These are phyloP conservation scores for Cryptococcus depauperatus DNA, from an alignment of 1,284 basidiomycete genomes.

Conservation along the genomic window DNA sequence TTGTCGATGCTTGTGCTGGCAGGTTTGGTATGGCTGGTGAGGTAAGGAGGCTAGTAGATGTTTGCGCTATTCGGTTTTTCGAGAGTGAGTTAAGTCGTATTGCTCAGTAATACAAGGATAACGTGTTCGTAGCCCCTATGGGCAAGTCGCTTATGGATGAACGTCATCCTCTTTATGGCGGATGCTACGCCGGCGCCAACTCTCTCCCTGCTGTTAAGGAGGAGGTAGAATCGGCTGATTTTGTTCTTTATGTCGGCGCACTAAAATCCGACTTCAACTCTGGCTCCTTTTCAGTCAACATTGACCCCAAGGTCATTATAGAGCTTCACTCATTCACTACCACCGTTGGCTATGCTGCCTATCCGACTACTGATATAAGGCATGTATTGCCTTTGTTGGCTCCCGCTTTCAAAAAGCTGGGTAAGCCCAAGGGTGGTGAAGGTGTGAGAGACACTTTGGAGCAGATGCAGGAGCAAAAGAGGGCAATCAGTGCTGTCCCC, in stretches of 20 bases:
- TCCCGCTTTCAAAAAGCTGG: slow-evolving; percentile 34
- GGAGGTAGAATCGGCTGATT: slow-evolving; percentile 70
- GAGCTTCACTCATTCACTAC: slow-evolving; percentile 79
- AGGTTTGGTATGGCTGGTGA: slow-evolving; percentile 68
- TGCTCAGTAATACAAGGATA: background rate
- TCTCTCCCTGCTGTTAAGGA: slow-evolving; percentile 63
- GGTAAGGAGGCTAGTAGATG: slow-evolving; percentile 59
- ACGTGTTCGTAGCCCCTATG: slow-evolving; percentile 60
- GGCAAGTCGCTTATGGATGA: slow-evolving; percentile 78
- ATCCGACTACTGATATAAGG: slow-evolving; percentile 48
- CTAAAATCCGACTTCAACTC: slow-evolving; percentile 71
- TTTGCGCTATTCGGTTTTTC: slow-evolving; percentile 66
- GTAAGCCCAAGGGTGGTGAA: slow-evolving; percentile 18
- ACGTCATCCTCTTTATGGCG: slow-evolving; percentile 73
- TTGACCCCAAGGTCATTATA: slow-evolving; percentile 53
- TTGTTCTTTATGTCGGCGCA: slow-evolving; percentile 73
- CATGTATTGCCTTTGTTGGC: slow-evolving; percentile 45
- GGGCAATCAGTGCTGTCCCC: slow-evolving; percentile 22
- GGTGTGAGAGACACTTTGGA: slow-evolving; percentile 20
- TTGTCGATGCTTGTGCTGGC: slow-evolving; percentile 81
- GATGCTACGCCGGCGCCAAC: slow-evolving; percentile 74
- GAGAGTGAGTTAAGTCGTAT: slow-evolving; percentile 38
- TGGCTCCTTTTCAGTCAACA: slow-evolving; percentile 48
- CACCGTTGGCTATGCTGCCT: slow-evolving; percentile 51
- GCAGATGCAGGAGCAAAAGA: slow-evolving; percentile 28